Base-by-base conservation (phyloP, 2,329 filamentous ascomycete genomes). In the Colletotrichum sp. region DNA sequence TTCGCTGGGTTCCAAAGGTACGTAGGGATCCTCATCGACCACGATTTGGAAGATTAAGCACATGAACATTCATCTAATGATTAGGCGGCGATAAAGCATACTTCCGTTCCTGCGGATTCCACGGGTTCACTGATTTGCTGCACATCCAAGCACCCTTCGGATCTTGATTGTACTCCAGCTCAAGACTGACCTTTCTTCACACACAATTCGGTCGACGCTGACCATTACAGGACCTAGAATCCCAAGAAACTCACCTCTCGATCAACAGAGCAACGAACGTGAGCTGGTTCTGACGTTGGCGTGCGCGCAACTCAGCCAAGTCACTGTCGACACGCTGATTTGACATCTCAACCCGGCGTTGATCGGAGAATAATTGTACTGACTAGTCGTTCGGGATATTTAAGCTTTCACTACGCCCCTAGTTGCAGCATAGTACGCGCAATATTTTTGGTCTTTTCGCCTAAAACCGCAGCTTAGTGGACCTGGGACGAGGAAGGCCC, bases 221-320 rank as follows among this genome's bases (percentile, higher is more conserved):
- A 13, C n/a, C 22, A 12, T 52, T n/a, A 52, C 18, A n/a, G 3
- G 9, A 4, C n/a, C n/a, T 12, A 9, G 10, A 22, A 2, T n/a
- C 1, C 3, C n/a, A 48, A n/a, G n/a, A n/a, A 22, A 12, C 10
- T 48, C n/a, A 22, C 5, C 36, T 39, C 8, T 39, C 36, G 36
- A 1, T 8, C 36, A 13, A 22, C 1, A 22, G 3, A 22, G n/a
- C 9, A 52, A 52, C 13, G 43, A 2, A 2, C 13, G n/a, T 9
- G 9, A 2, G 39, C 0, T 6, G 39, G 5, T 4, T 10, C 5
- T 3, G 8, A 0, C 18, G 5, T 18, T 52, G 4, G n/a, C n/a
- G 7, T 22, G 43, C 9, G 1, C 18, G 43, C n/a, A 22, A 22
- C 43, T 48, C 43, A 48, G n/a, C 10, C 18, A 48, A 3, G 13